phyloP scores from a whole-genome alignment of 2,329 filamentous ascomycete genomes.

The Diaporthe citri region DNA sequence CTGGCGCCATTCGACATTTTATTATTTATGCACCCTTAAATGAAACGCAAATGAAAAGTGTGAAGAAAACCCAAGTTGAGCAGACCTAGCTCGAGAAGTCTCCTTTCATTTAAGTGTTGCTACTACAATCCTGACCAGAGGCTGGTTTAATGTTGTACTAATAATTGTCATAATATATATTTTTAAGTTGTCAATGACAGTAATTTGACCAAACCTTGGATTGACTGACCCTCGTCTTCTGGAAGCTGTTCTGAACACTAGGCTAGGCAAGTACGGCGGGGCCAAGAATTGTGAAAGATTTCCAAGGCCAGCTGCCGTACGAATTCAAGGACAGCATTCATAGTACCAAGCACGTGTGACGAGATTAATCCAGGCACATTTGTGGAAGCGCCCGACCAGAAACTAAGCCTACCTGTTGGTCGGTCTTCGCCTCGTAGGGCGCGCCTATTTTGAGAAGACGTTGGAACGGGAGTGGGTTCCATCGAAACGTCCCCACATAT shows the following conservation, averaged over 20 bases:
- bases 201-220: neutral
- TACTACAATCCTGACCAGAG: neutral
- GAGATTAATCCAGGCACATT: neutral
- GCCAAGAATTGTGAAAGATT: neutral
- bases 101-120: neutral
- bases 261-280: neutral
- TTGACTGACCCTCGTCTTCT: neutral
- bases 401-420: neutral
- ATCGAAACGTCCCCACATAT: neutral
- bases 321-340: neutral
- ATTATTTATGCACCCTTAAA: neutral
- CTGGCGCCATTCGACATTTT: neutral
- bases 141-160: neutral
- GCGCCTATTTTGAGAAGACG: constrained; percentile 7
- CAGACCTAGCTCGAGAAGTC: neutral
- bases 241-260: neutral
- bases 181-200: too few species aligned
- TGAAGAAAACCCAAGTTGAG: too few species aligned
- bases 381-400: neutral
- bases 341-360: neutral
- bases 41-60: neutral
- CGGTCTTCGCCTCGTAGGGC: neutral
- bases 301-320: neutral
- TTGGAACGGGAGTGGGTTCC: neutral
- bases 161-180: neutral